Percentiles rank a stretch among this genome's conserved stretches.
These are phyloP conservation scores for Cercophora samala DNA, from an alignment of 495 filamentous ascomycete genomes.

Conservation along the genomic window DNA sequence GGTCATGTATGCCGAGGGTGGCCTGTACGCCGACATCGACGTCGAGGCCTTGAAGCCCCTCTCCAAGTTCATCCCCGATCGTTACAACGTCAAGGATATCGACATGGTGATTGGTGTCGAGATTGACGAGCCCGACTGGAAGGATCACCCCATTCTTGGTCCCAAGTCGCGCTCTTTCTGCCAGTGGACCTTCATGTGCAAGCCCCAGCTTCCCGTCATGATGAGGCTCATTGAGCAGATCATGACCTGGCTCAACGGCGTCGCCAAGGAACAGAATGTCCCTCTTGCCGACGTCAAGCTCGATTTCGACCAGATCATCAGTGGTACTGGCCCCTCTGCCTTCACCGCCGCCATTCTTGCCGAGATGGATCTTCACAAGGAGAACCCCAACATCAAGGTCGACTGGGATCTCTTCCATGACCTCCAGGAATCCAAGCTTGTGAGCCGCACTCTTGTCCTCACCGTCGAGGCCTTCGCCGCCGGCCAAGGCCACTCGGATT, in stretches of 20 bases:
- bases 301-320: conserved; percentile 66
- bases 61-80: conserved; percentile 49
- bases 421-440: conserved; percentile 53
- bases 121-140: conserved; percentile 61
- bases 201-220: conserved; percentile 60
- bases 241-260: conserved; percentile 54
- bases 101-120: conserved; percentile 63
- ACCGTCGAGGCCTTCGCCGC: conserved; percentile 63
- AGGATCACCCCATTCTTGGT: conserved; percentile 59
- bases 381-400: conserved; percentile 29
- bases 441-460: conserved; percentile 56
- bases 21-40: conserved; percentile 58
- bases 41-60: conserved; percentile 51
- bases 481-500: conserved; percentile 62
- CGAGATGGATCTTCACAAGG: conserved; percentile 49
- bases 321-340: conserved; percentile 63
- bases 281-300: conserved; percentile 54
- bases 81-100: conserved; percentile 48
- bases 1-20: conserved; percentile 56
- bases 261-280: conserved; percentile 52
- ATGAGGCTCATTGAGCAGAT: conserved; percentile 59
- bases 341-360: conserved; percentile 59
- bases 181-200: conserved; percentile 67
- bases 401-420: conserved; percentile 58
- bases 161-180: conserved; percentile 61